A percentile compares a stretch with the other conserved stretches of the same genome.
These are phyloP conservation scores for Emericellopsis cladophorae DNA, from an alignment of 2,329 filamentous ascomycete genomes.

Conservation along the genomic window DNA sequence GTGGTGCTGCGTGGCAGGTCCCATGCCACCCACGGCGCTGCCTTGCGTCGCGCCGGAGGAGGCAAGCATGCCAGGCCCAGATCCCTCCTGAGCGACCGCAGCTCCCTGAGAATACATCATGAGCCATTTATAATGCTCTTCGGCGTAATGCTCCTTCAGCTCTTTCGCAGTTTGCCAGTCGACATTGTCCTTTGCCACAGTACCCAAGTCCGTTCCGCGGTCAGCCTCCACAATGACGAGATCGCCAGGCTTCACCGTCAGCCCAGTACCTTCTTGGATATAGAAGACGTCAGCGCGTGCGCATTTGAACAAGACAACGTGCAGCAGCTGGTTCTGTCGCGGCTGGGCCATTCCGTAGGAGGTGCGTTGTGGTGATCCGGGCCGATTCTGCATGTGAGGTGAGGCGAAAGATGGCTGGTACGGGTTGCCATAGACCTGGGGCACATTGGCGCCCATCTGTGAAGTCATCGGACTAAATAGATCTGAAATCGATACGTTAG, in stretches of 20 bases:
- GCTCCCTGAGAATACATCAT: slow-evolving; percentile 95
- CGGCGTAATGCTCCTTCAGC: slow-evolving; percentile 78
- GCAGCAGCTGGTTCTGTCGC: slow-evolving; percentile 58
- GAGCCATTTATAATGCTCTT: slow-evolving; percentile 95
- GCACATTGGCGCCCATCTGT: slow-evolving; percentile 6
- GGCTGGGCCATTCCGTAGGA: slow-evolving; percentile 49
- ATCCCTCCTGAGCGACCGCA: slow-evolving; percentile 45
- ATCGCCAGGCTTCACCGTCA: slow-evolving; percentile 82
- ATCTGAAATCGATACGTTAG: no score
- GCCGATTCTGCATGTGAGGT: slow-evolving; percentile 21
- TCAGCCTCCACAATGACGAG: slow-evolving; percentile 96
- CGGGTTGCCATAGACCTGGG: slow-evolving; percentile 18
- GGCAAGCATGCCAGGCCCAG: slow-evolving; percentile 49
- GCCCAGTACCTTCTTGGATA: slow-evolving; percentile 86
- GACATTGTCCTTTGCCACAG: slow-evolving; percentile 78
- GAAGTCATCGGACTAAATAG: not conserved
- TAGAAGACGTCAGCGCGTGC: slow-evolving; percentile 93
- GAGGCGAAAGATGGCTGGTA: slow-evolving; percentile 28
- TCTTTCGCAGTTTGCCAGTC: slow-evolving; percentile 81
- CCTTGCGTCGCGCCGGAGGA: slow-evolving; percentile 42
- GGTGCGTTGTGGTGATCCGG: slow-evolving; percentile 48
- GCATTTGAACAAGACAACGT: slow-evolving; percentile 94
- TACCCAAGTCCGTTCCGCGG: slow-evolving; percentile 88
- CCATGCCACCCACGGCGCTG: slow-evolving; percentile 67
- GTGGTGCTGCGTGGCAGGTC: slow-evolving; percentile 59